These are phyloP conservation scores for Pseudocercospora eumusae DNA, from an alignment of 2,329 filamentous ascomycete species.

Conservation along the genomic window DNA sequence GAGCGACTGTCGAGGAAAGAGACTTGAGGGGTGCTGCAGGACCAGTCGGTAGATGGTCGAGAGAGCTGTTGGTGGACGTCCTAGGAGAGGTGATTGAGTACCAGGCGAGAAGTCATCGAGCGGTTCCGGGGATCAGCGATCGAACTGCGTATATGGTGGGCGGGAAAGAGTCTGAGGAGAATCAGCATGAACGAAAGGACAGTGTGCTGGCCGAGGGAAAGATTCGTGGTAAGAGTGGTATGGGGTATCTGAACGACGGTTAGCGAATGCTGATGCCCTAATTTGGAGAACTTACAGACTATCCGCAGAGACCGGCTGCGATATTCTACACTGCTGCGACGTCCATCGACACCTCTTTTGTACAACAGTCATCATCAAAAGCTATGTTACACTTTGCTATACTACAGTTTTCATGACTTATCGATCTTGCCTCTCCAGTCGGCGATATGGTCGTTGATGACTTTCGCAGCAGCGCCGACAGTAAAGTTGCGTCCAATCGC, in stretches of 20 bases:
- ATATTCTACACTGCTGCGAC: not conserved
- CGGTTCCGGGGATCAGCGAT: not conserved
- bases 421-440: constrained; percentile 67
- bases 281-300: not conserved
- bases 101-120: not conserved
- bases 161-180: not conserved
- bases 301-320: not conserved
- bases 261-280: not conserved
- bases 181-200: not conserved
- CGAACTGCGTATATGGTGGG: not conserved
- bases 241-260: not conserved
- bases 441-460: constrained; percentile 84
- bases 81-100: not conserved
- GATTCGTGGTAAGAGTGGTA: not conserved
- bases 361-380: constrained; percentile 3
- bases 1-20: not conserved
- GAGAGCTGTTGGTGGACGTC: not conserved
- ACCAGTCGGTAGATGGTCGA: not conserved
- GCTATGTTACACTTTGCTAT: not conserved
- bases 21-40: not conserved
- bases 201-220: not conserved
- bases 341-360: not conserved
- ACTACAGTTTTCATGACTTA: constrained; percentile 31
- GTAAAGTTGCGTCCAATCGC: constrained; percentile 93
- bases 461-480: constrained; percentile 76